These are phyloP conservation scores for Fragilaria radians DNA, from an alignment of 108 stramenopile genomes.

Conservation along the genomic window DNA sequence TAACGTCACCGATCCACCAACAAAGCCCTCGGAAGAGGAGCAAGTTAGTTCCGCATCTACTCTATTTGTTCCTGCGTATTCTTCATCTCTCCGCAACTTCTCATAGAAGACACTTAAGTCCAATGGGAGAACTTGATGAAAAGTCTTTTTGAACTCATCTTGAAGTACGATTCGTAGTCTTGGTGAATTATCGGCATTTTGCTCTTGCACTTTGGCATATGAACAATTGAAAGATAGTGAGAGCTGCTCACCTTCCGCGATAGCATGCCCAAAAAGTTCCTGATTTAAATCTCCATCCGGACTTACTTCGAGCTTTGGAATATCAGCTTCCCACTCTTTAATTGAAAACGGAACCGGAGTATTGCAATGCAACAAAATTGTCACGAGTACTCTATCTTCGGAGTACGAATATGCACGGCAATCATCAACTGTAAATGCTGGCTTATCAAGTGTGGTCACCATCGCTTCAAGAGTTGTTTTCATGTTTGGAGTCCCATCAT, in stretches of 20 bases:
- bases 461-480: slow-evolving; percentile 47
- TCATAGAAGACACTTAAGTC: slow-evolving; percentile 43
- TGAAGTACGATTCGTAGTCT: slow-evolving; percentile 39
- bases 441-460: slow-evolving; percentile 56
- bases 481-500: slow-evolving; percentile 38
- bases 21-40: slow-evolving; percentile 35
- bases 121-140: slow-evolving; percentile 47
- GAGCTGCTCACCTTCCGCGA: slow-evolving; percentile 53
- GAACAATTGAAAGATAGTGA: slow-evolving; percentile 52
- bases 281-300: slow-evolving; percentile 44
- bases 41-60: slow-evolving; percentile 35
- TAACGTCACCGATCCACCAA: slow-evolving; percentile 59
- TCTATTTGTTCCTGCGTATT: slow-evolving; percentile 14
- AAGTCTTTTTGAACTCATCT: slow-evolving; percentile 53
- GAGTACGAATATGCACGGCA: slow-evolving; percentile 28
- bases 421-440: slow-evolving; percentile 50
- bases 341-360: slow-evolving; percentile 55
- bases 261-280: slow-evolving; percentile 33
- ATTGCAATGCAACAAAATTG: slow-evolving; percentile 49
- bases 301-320: slow-evolving; percentile 35
- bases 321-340: slow-evolving; percentile 47
- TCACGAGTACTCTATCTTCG: slow-evolving; percentile 38
- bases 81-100: slow-evolving; percentile 31
- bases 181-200: slow-evolving; percentile 17
- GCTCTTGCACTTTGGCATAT: slow-evolving; percentile 8